Base-by-base conservation (phyloP, 371 early-diverging fungal genomes). In the Vairimorpha apis region DNA sequence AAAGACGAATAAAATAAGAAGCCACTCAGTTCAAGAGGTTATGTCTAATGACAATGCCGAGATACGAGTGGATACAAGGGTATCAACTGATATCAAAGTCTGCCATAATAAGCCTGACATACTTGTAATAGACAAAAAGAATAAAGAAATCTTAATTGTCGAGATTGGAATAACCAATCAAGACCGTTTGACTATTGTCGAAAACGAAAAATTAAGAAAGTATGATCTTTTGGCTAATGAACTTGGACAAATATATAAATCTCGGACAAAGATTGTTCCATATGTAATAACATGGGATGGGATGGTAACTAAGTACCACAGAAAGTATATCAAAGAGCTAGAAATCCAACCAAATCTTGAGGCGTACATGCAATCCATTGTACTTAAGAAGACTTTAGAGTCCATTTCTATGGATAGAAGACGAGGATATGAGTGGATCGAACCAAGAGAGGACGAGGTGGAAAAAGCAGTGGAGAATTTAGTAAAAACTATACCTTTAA, bases 21-120 rank as follows among this genome's bases (percentile, higher is more conserved):
- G 49, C 8, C 62, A 60, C 18, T 37, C 62, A 60, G 41, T 60
- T n/a, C 38, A 60, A 23, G 62, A 60, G 32, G 10, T 60, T 21
- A 37, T 41, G 18, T 3, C 21, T 16, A 60, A 60, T 60, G 18
- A 60, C 10, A 8, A 18, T 37, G 38, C 21, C 14, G 38, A 41
- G 21, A 60, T 60, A 30, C 21, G 62, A 30, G 62, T 60, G 25
- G 62, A 60, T 10, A 60, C 32, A 41, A 37, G 10, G 12, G 32
- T 37, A 60, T n/a, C 14, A 4, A 60, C 62, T 7, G 32, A 60
- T 60, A 25, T 60, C 2, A 60, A 32, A 21, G 10, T 60, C 2
- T n/a, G 2, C 32, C 32, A 60, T 41, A 60, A 60, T n/a, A 32
- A 37, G 32, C 38, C 62, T 60, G 38, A 60, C 32, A 60, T 37